Percentiles rank a stretch among this genome's conserved stretches.
phyloP scores from a whole-genome alignment of 164 flowering plant genomes.

The Stephania japonica region DNA sequence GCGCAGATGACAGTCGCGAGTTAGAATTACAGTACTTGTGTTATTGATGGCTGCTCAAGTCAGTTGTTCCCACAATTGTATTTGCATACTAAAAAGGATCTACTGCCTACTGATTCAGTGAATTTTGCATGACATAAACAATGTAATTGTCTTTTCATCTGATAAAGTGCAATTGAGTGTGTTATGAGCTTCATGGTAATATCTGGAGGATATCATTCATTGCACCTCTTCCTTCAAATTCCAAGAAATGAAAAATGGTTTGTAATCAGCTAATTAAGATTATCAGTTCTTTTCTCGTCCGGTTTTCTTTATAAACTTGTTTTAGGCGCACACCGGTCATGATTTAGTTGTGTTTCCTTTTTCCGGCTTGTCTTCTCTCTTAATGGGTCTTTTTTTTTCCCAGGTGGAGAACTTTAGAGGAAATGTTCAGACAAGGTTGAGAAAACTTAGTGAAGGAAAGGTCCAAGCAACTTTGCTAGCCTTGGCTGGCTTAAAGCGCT shows the following conservation, averaged over 20 bases:
- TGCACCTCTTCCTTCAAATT: not conserved
- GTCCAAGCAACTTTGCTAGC: conserved; percentile 94
- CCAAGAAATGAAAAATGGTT: too few species aligned
- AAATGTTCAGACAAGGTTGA: conserved; percentile 89
- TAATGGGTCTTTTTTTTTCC: not conserved
- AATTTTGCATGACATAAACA: not conserved
- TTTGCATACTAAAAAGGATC: not conserved
- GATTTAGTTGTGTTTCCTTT: not conserved
- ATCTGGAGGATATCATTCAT: not conserved
- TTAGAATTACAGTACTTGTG: not conserved
- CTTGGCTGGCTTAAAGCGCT: conserved; percentile 86
- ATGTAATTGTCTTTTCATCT: not conserved
- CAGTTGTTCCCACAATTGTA: not conserved
- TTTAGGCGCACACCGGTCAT: not conserved
- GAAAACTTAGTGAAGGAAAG: conserved; percentile 74
- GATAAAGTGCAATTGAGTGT: not conserved
- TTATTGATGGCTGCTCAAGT: not conserved
- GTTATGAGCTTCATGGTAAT: not conserved
- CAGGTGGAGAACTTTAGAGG: conserved; percentile 92
- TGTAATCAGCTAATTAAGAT: not conserved
- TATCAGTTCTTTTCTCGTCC: not conserved
- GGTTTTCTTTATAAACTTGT: not conserved
- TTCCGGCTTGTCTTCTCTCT: not conserved
- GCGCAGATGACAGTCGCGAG: not conserved
- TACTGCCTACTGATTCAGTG: not conserved